These are phyloP conservation scores for Salix suchowensis DNA, from an alignment of 345 rosid species.

Conservation along the genomic window DNA sequence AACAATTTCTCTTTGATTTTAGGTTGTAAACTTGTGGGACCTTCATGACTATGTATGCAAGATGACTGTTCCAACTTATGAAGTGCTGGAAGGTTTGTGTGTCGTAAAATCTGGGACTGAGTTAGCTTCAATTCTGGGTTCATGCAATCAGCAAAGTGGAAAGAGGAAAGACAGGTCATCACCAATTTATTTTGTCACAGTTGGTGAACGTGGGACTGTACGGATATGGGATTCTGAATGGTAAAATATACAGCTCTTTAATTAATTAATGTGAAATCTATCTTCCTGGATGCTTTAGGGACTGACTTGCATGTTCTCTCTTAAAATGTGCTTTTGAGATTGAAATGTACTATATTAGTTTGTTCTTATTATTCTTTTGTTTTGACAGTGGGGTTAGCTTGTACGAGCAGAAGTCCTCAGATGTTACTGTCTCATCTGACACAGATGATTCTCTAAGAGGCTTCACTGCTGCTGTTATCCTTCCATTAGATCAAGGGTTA, in stretches of 20 bases:
- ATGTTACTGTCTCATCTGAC: slow-evolving; percentile 55
- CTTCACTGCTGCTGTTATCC: slow-evolving; percentile 59
- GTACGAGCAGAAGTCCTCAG: slow-evolving; percentile 75
- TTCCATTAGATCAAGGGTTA: slow-evolving; percentile 71
- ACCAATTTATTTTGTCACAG: slow-evolving; percentile 56
- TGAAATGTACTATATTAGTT: slow-evolving; percentile 8
- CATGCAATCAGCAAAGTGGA: slow-evolving; percentile 35
- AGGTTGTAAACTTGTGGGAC: slow-evolving; percentile 97
- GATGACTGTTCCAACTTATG: slow-evolving; percentile 72
- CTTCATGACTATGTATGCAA: slow-evolving; percentile 67
- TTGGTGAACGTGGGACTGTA: slow-evolving; percentile 84
- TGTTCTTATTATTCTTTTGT: slow-evolving; percentile 11
- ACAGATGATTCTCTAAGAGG: slow-evolving; percentile 63
- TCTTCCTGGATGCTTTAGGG: not conserved
- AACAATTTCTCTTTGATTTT: slow-evolving; percentile 16
- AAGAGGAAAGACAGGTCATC: slow-evolving; percentile 38
- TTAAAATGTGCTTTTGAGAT: not conserved
- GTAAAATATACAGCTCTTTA: slow-evolving; percentile 31
- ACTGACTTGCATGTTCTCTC: not conserved
- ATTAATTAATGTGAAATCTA: not conserved
- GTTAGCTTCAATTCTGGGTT: slow-evolving; percentile 44
- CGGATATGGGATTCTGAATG: slow-evolving; percentile 83
- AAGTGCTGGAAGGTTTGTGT: slow-evolving; percentile 76
- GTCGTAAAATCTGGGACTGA: slow-evolving; percentile 46
- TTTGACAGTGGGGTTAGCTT: slow-evolving; percentile 72